Evolutionary conservation across 306 rosid species (phyloP).

Genomic region (Dryas alaskensis): DNA sequence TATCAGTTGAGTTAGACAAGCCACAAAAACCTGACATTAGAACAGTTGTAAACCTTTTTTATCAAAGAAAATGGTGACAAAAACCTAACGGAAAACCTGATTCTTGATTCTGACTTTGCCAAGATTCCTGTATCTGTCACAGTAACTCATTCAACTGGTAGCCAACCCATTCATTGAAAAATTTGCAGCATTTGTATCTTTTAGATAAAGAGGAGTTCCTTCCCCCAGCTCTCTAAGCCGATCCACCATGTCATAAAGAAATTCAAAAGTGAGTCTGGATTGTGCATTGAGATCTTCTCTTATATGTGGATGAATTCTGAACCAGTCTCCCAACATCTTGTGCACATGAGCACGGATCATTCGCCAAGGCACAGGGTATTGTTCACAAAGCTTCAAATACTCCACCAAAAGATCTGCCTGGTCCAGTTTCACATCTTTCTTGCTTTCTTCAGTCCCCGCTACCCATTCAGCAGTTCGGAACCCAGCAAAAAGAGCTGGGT

Average conservation of each 20-base stretch:
- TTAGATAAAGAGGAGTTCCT: conserved; percentile 70
- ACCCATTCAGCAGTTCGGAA: conserved; percentile 70
- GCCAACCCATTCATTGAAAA: conserved; percentile 19
- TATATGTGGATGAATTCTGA: conserved; percentile 80
- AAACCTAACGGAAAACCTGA: conserved; percentile 14
- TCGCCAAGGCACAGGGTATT: conserved; percentile 84
- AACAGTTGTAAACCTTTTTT: not conserved
- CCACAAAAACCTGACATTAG: not conserved
- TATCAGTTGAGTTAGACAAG: not conserved
- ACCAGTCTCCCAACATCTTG: conserved; percentile 92
- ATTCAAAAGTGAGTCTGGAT: conserved; percentile 70
- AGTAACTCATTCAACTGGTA: conserved; percentile 9
- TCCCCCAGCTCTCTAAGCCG: conserved; percentile 65
- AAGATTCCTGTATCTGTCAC: conserved; percentile 19
- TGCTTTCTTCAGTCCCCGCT: conserved; percentile 33
- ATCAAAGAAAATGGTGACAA: not conserved
- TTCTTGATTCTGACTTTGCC: not conserved
- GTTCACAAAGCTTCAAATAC: conserved; percentile 83
- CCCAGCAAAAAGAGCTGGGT: conserved; percentile 92
- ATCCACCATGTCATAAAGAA: conserved; percentile 69
- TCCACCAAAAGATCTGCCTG: conserved; percentile 78
- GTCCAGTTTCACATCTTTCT: conserved; percentile 54
- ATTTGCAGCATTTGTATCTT: conserved; percentile 26
- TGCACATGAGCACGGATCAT: conserved; percentile 93
- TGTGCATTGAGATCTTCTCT: conserved; percentile 87